These are phyloP conservation scores for Tetramitus jugosus DNA, from an alignment of 208 protist species.

Conservation along the genomic window DNA sequence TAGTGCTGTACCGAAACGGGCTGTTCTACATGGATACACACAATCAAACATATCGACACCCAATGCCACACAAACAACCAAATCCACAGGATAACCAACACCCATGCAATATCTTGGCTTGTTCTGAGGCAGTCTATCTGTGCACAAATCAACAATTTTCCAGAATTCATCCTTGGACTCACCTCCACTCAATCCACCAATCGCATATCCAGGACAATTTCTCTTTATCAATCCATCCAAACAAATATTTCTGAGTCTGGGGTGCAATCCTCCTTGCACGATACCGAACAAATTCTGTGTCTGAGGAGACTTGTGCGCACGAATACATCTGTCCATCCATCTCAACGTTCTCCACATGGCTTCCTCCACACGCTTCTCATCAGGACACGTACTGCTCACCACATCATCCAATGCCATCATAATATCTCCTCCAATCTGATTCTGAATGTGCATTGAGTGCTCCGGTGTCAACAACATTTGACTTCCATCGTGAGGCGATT, in stretches of 20 bases:
- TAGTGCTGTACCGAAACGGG: slow-evolving; percentile 86
- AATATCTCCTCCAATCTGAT: slow-evolving; percentile 96
- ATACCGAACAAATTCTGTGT: slow-evolving; percentile 95
- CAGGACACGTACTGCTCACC: slow-evolving; percentile 69
- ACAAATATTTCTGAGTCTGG: slow-evolving; percentile 72
- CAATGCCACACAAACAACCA: slow-evolving; percentile 93
- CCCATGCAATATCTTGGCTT: slow-evolving; percentile 97
- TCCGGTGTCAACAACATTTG: slow-evolving; percentile 92
- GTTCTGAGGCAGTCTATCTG: slow-evolving; percentile 64
- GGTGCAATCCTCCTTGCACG: slow-evolving; percentile 89
- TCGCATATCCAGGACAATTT: slow-evolving; percentile 90
- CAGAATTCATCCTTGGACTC: slow-evolving; percentile 96
- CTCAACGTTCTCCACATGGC: slow-evolving; percentile 85
- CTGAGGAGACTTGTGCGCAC: slow-evolving; percentile 72
- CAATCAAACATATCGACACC: slow-evolving; percentile 99
- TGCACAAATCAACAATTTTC: slow-evolving; percentile 78
- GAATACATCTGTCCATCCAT: slow-evolving; percentile 95
- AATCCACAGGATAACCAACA: slow-evolving; percentile 94
- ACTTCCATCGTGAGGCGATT: slow-evolving; percentile 89
- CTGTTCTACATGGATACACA: slow-evolving; percentile 96
- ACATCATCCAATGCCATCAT: slow-evolving; percentile 99
- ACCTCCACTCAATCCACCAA: slow-evolving; percentile 95
- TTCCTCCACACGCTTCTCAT: slow-evolving; percentile 75
- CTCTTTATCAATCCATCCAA: slow-evolving; percentile 80
- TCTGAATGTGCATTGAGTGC: slow-evolving; percentile 94